Conservation (phyloP, 805 yeast species). For the Candida arabinofermentans region DNA sequence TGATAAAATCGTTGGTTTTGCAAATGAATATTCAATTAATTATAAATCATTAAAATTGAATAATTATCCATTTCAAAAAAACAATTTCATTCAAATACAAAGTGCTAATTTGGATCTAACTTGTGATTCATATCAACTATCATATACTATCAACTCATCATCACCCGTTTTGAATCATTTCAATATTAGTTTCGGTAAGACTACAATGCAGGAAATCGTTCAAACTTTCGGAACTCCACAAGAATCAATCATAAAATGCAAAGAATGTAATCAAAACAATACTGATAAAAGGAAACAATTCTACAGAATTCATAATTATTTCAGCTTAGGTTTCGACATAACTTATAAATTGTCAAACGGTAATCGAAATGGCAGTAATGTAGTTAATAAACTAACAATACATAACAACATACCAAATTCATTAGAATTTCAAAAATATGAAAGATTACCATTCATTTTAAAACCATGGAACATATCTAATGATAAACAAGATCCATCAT, state of each 20-base stretch:
- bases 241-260: constrained; percentile 37
- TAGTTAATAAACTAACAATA: constrained; percentile 42
- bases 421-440: constrained; percentile 51
- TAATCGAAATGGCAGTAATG: constrained; percentile 25
- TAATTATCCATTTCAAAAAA: background rate
- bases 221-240: constrained; percentile 54
- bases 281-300: constrained; percentile 9
- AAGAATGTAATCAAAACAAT: constrained; percentile 31
- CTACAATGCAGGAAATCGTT: constrained; percentile 47
- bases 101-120: background rate
- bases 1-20: background rate
- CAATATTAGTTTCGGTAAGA: constrained; percentile 34
- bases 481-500: background rate
- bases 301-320: constrained; percentile 51
- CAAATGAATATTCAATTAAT: background rate
- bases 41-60: background rate
- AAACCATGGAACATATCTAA: background rate
- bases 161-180: constrained; percentile 20
- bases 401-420: constrained; percentile 54
- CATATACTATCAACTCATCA: constrained; percentile 10
- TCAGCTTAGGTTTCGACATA: constrained; percentile 49
- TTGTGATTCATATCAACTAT: background rate
- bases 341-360: constrained; percentile 38
- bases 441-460: constrained; percentile 37
- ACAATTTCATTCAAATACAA: background rate